Evolutionary conservation across 2,329 filamentous ascomycete species (phyloP), one percentile per base, ranked within the genome.

Genomic region (Apiospora aurea): DNA sequence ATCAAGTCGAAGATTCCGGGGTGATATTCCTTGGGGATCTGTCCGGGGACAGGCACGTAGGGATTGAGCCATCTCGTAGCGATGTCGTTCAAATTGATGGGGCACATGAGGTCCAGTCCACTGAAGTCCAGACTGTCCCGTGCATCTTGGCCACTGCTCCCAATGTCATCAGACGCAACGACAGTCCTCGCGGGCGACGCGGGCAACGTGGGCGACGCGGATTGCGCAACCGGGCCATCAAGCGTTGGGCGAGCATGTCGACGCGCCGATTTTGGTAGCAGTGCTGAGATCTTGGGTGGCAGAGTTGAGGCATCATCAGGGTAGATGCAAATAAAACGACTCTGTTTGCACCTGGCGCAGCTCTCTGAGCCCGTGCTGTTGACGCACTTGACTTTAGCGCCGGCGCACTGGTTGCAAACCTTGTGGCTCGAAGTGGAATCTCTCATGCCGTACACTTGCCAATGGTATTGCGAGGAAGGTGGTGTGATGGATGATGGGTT

Each of bases 51-150:
- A 0, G 86, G 85, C 6, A 87, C 82, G 47, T 83, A 87, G 1
- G 82, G 77, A 44, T 86, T 82, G 38, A 88, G 76, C 86, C 86
- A 88, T 14, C 86, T 85, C 53, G 85, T 86, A 16, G 80, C 81
- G 68, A 87, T 86, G 21, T 82, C 82, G 34, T 86, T 82, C 0
- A 81, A 82, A 67, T 86, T 81, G 73, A 87, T 86, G 2, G 84
- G 83, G 71, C 85, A 86, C 0, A 82, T 72, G 8, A 88, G 80
- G 16, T 83, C 79, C 1, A 81, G 71, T 16, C 70, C 49, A 6
- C 79, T 76, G 69, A 85, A 85, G 67, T 83, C 76, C 34, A 69
- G 71, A 14, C 73, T 74, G 26, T 72, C 71, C n/a, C 69, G 69
- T 21, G 41, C 49, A 53, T 29, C 61, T 16, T 47, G n/a, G 16